These are phyloP conservation scores for Peronosclerospora sorghi DNA, from an alignment of 352 stramenopile species.

Conservation along the genomic window DNA sequence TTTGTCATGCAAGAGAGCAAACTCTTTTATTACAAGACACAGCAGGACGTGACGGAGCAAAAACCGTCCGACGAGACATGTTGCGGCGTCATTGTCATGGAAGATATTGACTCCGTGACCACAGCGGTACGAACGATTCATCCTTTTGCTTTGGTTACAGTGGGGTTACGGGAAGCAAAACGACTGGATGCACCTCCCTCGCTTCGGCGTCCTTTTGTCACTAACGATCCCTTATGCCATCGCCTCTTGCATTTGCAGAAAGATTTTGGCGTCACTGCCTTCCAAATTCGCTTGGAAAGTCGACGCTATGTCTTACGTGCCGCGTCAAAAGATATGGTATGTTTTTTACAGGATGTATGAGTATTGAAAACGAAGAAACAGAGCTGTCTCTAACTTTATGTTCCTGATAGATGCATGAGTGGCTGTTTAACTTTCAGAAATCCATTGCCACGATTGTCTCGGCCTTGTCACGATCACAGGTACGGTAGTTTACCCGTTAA, in stretches of 20 bases:
- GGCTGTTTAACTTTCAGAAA: slow-evolving; percentile 85
- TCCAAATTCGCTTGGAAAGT: slow-evolving; percentile 75
- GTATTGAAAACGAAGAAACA: too few relatives aligned
- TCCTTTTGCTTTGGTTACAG: background rate
- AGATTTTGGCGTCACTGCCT: slow-evolving; percentile 68
- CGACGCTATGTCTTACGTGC: slow-evolving; percentile 70
- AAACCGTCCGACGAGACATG: slow-evolving; percentile 44
- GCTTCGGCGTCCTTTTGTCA: slow-evolving; percentile 4
- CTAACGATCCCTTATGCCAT: slow-evolving; percentile 13
- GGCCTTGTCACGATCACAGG: slow-evolving; percentile 55
- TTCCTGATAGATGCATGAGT: slow-evolving; percentile 70
- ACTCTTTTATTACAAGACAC: slow-evolving; percentile 73
- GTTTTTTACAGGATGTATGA: background rate
- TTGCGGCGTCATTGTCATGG: slow-evolving; percentile 67
- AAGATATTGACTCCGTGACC: slow-evolving; percentile 74
- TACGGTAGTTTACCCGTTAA: slow-evolving; percentile 4
- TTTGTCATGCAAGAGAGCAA: slow-evolving; percentile 82
- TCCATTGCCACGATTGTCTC: slow-evolving; percentile 83
- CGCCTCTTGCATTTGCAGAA: slow-evolving; percentile 35
- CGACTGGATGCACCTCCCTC: background rate
- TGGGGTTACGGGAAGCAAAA: background rate
- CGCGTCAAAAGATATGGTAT: slow-evolving; percentile 69
- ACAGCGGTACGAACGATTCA: slow-evolving; percentile 44
- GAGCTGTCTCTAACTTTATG: background rate
- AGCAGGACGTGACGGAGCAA: slow-evolving; percentile 44